Evolutionary conservation across 768 basidiomycete species (phyloP).

Genomic region (Psilocybe tampanensis): DNA sequence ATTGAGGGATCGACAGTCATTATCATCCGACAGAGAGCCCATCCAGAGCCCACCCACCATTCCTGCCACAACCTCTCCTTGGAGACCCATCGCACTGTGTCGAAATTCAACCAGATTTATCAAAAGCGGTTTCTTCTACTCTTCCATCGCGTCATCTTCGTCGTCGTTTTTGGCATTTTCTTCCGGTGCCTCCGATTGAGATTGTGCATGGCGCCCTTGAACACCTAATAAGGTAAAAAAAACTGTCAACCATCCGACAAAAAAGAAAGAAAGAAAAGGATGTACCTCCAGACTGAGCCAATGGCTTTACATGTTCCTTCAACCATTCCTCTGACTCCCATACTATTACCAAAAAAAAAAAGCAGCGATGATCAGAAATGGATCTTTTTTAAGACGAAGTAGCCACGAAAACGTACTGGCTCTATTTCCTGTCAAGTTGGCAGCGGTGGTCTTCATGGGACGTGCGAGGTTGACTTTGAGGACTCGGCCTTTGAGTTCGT

Average conservation of each 20-base stretch:
- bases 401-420: slow-evolving; percentile 76
- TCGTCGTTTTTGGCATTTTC: slow-evolving; percentile 30
- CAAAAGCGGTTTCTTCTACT: background rate
- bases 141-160: slow-evolving; percentile 11
- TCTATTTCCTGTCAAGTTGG: slow-evolving; percentile 71
- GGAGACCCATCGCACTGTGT: too few relatives aligned
- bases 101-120: too few relatives aligned
- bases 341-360: slow-evolving; percentile 49
- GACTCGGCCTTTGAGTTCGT: slow-evolving; percentile 78
- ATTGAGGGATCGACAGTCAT: too few relatives aligned
- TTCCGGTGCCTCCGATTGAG: slow-evolving; percentile 30
- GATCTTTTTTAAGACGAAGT: too few relatives aligned
- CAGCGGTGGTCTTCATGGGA: slow-evolving; percentile 67
- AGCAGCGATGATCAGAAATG: too few relatives aligned
- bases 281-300: slow-evolving; percentile 74
- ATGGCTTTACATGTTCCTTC: slow-evolving; percentile 75
- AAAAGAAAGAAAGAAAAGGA: slow-evolving; percentile 8
- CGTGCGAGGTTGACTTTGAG: slow-evolving; percentile 85
- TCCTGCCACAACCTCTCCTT: too few relatives aligned
- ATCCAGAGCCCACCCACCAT: too few relatives aligned
- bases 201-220: slow-evolving; percentile 47
- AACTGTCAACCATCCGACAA: background rate
- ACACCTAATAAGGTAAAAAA: slow-evolving; percentile 40
- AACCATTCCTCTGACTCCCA: slow-evolving; percentile 98
- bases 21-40: too few relatives aligned